Evolutionary conservation across 2,329 filamentous ascomycete species (phyloP).

Genomic region (Sporothrix phasma): DNA sequence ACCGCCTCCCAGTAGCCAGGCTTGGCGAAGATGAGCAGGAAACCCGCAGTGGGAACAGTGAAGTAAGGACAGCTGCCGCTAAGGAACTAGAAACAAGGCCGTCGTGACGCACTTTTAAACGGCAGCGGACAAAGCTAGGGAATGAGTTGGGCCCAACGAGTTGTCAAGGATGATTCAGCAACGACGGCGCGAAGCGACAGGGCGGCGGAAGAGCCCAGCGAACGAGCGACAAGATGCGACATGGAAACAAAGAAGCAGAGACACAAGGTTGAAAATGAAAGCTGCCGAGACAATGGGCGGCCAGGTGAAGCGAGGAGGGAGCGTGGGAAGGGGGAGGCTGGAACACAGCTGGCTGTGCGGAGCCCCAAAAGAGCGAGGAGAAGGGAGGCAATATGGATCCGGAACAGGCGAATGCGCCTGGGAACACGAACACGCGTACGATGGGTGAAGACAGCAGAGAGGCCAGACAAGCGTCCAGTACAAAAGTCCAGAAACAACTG

Average conservation of each 20-base stretch:
- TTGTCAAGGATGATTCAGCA: constrained; percentile 5
- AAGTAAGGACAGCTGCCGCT: not conserved
- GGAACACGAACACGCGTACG: not conserved
- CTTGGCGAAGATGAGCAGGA: not conserved
- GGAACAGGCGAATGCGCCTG: not conserved
- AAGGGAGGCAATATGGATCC: too few species aligned
- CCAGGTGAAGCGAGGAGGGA: not conserved
- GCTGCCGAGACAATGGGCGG: not conserved
- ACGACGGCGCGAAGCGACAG: not conserved
- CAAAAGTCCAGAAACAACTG: too few species aligned
- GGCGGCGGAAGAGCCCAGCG: not conserved
- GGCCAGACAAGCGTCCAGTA: too few species aligned
- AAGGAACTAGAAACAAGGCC: not conserved
- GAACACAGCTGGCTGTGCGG: not conserved
- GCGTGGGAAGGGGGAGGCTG: not conserved
- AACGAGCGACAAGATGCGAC: not conserved
- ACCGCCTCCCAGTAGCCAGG: not conserved
- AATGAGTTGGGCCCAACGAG: not conserved
- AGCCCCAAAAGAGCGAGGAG: not conserved
- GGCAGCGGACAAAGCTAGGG: not conserved
- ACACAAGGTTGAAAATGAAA: not conserved
- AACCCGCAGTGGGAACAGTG: not conserved
- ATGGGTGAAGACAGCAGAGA: not conserved
- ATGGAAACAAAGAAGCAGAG: not conserved
- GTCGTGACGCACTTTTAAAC: not conserved